Evolutionary conservation across 768 basidiomycete genomes (phyloP), one percentile per base, ranked within the genome.

Genomic region (Phaeotremella fagi): DNA sequence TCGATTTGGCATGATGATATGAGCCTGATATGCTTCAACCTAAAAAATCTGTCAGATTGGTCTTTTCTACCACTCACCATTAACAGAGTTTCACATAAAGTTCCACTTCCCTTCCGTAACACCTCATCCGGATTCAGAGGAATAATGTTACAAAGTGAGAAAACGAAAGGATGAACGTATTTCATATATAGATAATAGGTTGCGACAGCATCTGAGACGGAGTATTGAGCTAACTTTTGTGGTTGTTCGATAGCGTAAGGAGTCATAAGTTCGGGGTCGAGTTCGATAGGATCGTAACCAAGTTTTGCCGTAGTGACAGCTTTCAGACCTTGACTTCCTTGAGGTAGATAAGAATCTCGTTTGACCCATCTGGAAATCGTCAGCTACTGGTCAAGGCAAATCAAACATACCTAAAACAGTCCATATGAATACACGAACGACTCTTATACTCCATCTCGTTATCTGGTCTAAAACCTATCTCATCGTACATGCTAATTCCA

Each of bases 161-260:
- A 99, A 58, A 99, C 89, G 80, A 99, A 99, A 0, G 95, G 95
- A 69, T 98, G 92, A 9, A 99, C 92, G 66, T 99, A 99, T 91
- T 98, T 99, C 95, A 98, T 99, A 77, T 99, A 98, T 29, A 99
- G 81, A 75, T 98, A 98, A 74, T 99, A 98, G 1, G 95, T 99
- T n/a, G 95, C 94, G 9, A 98, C 95, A 0, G 95, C 95, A 80
- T 99, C 95, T 73, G 95, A 99, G 24, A 99, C 95, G 63, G 95
- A 98, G 75, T 99, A 99, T 68, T 92, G 89, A 0, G 95, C 94
- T 16, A 99, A 82, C 1, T 83, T 75, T 69, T 98, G 92, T 0
- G 95, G 95, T 62, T 92, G 90, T 68, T 98, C 95, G 73, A 89
- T 79, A 0, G 95, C 95, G 75, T 99, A 98, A 90, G 95, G 94